phyloP scores from a whole-genome alignment of 1,139 yeast species.

The Protomyces gravidus region DNA sequence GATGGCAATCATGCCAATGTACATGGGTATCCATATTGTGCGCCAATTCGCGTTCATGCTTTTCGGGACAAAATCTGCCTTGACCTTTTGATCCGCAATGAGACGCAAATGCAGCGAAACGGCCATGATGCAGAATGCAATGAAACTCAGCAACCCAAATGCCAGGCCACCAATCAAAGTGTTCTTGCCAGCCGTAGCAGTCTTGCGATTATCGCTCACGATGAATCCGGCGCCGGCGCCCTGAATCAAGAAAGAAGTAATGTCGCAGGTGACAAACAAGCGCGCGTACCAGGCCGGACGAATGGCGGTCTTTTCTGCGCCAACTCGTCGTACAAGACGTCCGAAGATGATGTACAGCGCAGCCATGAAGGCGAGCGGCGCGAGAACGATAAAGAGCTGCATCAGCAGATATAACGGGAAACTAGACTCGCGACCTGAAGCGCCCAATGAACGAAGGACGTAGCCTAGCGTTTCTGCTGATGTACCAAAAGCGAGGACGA shows the following conservation, averaged over 20 bases:
- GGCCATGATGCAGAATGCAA: conserved; percentile 38
- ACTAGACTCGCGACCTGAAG: conserved; percentile 4
- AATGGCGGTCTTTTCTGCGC: background rate
- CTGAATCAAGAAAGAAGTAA: conserved; percentile 45
- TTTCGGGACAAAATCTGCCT: background rate
- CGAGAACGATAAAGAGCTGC: conserved; percentile 19
- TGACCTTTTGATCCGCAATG: background rate
- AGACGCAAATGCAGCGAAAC: conserved; percentile 27
- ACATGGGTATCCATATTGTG: conserved; percentile 34
- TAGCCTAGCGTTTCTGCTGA: conserved; percentile 16
- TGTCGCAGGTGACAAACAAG: conserved; percentile 48
- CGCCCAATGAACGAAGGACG: conserved; percentile 11
- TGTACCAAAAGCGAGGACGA: conserved; percentile 14
- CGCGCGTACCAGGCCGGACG: conserved; percentile 9
- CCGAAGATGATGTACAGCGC: conserved; percentile 22
- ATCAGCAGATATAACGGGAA: conserved; percentile 14
- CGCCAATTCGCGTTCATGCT: conserved; percentile 16
- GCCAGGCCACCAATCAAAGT: conserved; percentile 37
- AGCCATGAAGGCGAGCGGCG: conserved; percentile 27
- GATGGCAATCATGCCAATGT: conserved; percentile 41
- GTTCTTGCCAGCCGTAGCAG: conserved; percentile 32
- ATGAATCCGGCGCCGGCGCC: conserved; percentile 48
- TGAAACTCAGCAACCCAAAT: conserved; percentile 45
- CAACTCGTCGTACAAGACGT: conserved; percentile 14
- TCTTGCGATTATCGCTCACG: conserved; percentile 30